Percentiles rank a stretch among this genome's conserved stretches.
phyloP scores from a whole-genome alignment of 495 filamentous ascomycete species.

The Usnea hakonensis region DNA sequence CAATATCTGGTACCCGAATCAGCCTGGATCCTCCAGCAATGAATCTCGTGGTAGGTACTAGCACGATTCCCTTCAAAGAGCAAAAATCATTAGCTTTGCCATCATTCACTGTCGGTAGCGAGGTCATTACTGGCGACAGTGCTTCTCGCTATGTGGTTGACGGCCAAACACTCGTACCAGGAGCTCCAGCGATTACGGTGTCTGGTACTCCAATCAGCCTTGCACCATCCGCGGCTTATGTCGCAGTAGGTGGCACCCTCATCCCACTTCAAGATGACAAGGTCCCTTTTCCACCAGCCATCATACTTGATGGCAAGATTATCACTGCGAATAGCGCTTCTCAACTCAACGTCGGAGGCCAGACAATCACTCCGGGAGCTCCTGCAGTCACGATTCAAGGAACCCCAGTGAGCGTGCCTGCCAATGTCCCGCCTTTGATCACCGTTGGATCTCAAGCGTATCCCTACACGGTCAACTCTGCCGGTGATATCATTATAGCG shows the following conservation, averaged over 20 bases:
- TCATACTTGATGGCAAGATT: not conserved
- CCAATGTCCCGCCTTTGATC: not conserved
- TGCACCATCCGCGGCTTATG: not conserved
- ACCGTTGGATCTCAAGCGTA: not conserved
- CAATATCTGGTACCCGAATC: not conserved
- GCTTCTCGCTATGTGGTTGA: constrained; percentile 7
- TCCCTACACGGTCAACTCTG: not conserved
- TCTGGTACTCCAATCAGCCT: constrained; percentile 14
- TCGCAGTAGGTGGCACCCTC: constrained; percentile 3
- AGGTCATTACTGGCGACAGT: constrained; percentile 5
- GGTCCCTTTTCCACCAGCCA: not conserved
- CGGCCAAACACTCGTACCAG: constrained; percentile 16
- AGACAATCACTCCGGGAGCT: not conserved
- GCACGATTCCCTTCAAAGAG: not conserved
- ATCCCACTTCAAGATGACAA: not conserved
- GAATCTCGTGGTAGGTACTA: not conserved
- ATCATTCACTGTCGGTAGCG: constrained; percentile 1
- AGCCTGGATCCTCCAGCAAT: not conserved
- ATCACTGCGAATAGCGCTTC: not conserved
- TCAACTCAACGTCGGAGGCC: not conserved
- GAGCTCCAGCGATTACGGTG: constrained; percentile 17
- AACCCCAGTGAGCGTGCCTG: not conserved
- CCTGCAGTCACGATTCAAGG: not conserved
- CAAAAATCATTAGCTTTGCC: not conserved
- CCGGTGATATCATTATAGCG: not conserved